Conservation (phyloP, 2,329 filamentous ascomycete genomes). For the Fusarium succisae region DNA sequence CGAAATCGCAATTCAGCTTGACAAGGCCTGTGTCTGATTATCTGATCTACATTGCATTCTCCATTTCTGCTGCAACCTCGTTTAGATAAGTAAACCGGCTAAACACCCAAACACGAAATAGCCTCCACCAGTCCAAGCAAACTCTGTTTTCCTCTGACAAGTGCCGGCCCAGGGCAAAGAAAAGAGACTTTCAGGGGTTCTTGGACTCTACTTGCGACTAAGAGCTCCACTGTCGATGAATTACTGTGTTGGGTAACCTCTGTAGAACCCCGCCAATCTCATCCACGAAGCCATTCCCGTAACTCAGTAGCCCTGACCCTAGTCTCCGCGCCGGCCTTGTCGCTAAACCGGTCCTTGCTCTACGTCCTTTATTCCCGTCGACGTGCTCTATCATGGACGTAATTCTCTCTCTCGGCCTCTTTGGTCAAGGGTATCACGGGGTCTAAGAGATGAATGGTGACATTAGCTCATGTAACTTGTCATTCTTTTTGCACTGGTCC, state of each 20-base stretch:
- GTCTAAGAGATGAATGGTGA: background rate
- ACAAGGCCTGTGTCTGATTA: background rate
- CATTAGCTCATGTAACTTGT: background rate
- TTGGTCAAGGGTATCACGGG: background rate
- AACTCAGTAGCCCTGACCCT: background rate
- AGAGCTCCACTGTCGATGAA: background rate
- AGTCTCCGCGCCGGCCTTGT: background rate
- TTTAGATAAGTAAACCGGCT: background rate
- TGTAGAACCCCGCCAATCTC: background rate
- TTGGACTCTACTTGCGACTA: background rate
- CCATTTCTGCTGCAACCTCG: background rate
- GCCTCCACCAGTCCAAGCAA: background rate
- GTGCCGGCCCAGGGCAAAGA: background rate
- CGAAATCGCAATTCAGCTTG: background rate
- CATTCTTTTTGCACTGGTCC: background rate
- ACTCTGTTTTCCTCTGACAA: slow-evolving; percentile 15
- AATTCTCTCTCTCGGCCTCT: background rate
- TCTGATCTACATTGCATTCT: slow-evolving; percentile 4
- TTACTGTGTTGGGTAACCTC: background rate
- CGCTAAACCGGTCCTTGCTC: background rate
- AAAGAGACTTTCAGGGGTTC: background rate
- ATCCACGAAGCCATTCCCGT: background rate
- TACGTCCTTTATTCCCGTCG: background rate
- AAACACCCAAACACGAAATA: background rate
- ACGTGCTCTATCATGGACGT: background rate